A percentile compares a stretch with the other conserved stretches of the same genome.
Evolutionary conservation across 1,139 yeast genomes (phyloP).

Genomic region (Lodderomyces oxycetoniae): DNA sequence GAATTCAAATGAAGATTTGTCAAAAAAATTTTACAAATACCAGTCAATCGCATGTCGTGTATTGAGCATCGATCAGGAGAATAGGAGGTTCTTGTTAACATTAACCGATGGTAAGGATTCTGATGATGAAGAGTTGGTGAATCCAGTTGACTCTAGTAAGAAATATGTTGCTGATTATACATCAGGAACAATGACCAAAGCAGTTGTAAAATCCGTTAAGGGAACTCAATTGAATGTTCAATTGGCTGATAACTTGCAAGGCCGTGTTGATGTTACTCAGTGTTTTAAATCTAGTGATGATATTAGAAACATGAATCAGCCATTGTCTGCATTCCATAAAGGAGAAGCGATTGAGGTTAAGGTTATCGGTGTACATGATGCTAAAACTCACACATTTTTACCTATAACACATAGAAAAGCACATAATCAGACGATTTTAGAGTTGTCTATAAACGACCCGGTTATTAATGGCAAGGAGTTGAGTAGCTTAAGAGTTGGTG

Average conservation of each 20-base stretch:
- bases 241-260: constrained; percentile 74
- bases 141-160: constrained; percentile 59
- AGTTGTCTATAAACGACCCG: constrained; percentile 52
- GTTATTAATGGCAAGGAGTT: constrained; percentile 21
- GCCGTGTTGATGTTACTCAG: constrained; percentile 75
- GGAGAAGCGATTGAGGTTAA: constrained; percentile 60
- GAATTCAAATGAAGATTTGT: constrained; percentile 51
- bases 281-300: constrained; percentile 53
- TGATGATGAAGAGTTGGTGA: constrained; percentile 27
- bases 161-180: constrained; percentile 46
- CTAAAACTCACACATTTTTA: constrained; percentile 62
- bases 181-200: constrained; percentile 61
- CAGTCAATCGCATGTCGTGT: constrained; percentile 70
- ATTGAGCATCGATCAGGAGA: constrained; percentile 60
- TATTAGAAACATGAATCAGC: constrained; percentile 55
- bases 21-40: constrained; percentile 50
- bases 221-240: constrained; percentile 72
- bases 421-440: constrained; percentile 56
- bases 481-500: constrained; percentile 31
- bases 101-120: constrained; percentile 28
- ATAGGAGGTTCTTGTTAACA: constrained; percentile 64
- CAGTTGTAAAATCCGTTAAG: constrained; percentile 57
- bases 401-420: constrained; percentile 60
- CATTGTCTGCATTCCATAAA: constrained; percentile 49
- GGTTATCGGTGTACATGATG: constrained; percentile 75